Percentiles rank a stretch among this genome's conserved stretches.
Evolutionary conservation across 345 rosid genomes (phyloP).

Genomic region (rapeseed (Brassica napus)): Da-Ae NC_063451.1:2942001-2942500

Average conservation of each 20-base stretch:
- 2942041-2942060: constrained; percentile 77
- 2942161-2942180: constrained; percentile 76
- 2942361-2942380: constrained; percentile 63
- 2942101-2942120: constrained; percentile 54
- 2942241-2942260: constrained; percentile 63
- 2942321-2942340: constrained; percentile 42
- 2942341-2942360: constrained; percentile 53
- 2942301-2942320: constrained; percentile 39
- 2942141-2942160: constrained; percentile 31
- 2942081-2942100: constrained; percentile 77
- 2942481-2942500: neutral
- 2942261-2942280: constrained; percentile 60
- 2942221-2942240: constrained; percentile 68
- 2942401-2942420: neutral
- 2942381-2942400: constrained; percentile 24
- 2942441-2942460: neutral
- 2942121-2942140: constrained; percentile 28
- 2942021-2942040: constrained; percentile 54
- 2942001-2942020: constrained; percentile 33
- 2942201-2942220: constrained; percentile 80
- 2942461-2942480: neutral
- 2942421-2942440: constrained; percentile 2
- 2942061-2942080: constrained; percentile 62
- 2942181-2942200: constrained; percentile 62
- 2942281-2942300: constrained; percentile 24